A percentile compares a stretch with the other conserved stretches of the same genome.
Conservation (phyloP, 768 basidiomycete genomes). For the Boletus edulis region DNA sequence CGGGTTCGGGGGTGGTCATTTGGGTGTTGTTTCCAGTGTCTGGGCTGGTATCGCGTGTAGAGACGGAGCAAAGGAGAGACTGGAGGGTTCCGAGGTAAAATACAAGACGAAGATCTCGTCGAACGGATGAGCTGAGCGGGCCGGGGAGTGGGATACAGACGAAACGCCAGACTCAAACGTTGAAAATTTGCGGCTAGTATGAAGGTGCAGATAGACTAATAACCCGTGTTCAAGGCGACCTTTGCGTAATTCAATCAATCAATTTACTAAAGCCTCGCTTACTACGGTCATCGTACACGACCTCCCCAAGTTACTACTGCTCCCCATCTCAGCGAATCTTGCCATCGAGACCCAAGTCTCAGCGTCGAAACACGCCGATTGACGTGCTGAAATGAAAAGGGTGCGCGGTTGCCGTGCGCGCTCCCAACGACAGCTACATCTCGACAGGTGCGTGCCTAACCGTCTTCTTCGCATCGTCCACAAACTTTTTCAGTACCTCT, state of each 20-base stretch:
- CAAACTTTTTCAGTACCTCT: conserved; percentile 41
- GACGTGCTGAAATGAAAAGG: conserved; percentile 23
- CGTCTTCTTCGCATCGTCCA: conserved; percentile 40
- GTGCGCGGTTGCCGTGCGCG: conserved; percentile 11
- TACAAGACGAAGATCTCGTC: conserved; percentile 17
- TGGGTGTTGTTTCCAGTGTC: conserved; percentile 6
- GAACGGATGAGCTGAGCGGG: conserved; percentile 7
- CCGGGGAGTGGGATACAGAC: conserved; percentile 6
- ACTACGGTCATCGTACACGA: not conserved
- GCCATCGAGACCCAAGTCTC: not conserved
- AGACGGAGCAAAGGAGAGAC: not conserved
- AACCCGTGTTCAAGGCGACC: not conserved
- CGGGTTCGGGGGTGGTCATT: conserved; percentile 26
- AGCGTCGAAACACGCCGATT: conserved; percentile 17
- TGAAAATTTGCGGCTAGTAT: conserved; percentile 28
- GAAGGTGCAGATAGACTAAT: conserved; percentile 19
- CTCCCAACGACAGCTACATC: conserved; percentile 1
- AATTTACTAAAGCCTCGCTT: conserved; percentile 26
- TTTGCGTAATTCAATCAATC: conserved; percentile 28
- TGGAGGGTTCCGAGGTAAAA: conserved; percentile 12
- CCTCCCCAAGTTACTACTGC: too few species aligned
- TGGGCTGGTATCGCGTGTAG: conserved; percentile 8
- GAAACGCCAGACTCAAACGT: conserved; percentile 15
- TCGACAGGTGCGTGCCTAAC: conserved; percentile 13
- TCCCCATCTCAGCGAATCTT: not conserved